Evolutionary conservation across 495 filamentous ascomycete species (phyloP).

Genomic region (Aspergillus cristatus): DNA sequence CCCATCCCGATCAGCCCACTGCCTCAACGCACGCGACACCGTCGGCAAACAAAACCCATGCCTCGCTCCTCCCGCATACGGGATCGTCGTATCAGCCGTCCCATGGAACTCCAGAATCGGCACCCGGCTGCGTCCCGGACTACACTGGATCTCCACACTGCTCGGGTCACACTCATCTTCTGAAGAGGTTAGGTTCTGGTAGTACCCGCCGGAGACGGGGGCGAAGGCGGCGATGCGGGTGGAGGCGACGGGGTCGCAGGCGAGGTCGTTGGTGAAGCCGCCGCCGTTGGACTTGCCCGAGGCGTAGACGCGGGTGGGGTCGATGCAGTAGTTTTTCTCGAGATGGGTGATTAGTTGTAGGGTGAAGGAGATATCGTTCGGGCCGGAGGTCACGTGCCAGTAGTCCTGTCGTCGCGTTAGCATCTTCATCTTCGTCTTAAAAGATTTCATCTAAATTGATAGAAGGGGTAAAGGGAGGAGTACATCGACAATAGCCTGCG

Average conservation of each 20-base stretch:
- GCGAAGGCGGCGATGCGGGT: constrained; percentile 38
- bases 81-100: constrained; percentile 26
- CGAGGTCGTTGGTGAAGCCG: constrained; percentile 44
- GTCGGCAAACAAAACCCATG: constrained; percentile 23
- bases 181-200: constrained; percentile 4
- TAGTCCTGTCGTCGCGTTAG: constrained; percentile 2
- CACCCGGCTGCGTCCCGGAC: constrained; percentile 20
- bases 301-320: constrained; percentile 43
- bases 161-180: constrained; percentile 2
- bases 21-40: constrained; percentile 24
- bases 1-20: constrained; percentile 25
- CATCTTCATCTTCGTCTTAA: neutral
- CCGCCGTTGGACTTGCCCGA: constrained; percentile 54
- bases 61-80: constrained; percentile 21
- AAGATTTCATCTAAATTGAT: too few relatives aligned
- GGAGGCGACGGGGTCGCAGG: constrained; percentile 35
- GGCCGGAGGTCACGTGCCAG: constrained; percentile 22
- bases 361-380: constrained; percentile 36
- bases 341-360: constrained; percentile 38
- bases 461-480: constrained; percentile 2
- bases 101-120: constrained; percentile 46
- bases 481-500: constrained; percentile 36
- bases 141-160: constrained; percentile 19
- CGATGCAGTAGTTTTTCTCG: constrained; percentile 38
- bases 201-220: constrained; percentile 27